Base-by-base conservation (phyloP, 2,329 filamentous ascomycete species). In the Metarhizium guizhouense region DNA sequence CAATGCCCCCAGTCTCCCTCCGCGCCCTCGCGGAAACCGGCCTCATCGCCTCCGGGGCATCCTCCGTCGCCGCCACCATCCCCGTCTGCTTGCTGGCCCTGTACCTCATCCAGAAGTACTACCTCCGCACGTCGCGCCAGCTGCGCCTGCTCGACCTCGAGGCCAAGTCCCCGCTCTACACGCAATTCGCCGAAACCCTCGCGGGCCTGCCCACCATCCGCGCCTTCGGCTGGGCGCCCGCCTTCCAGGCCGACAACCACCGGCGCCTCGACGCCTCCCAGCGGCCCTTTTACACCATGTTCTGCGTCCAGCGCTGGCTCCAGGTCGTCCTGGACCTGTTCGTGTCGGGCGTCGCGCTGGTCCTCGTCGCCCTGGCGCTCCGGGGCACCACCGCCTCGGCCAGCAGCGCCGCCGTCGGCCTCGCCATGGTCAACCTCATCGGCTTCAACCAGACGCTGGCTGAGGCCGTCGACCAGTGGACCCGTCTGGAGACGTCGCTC, bases 71-170 rank as follows among this genome's bases (percentile, higher is more conserved):
- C 0, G 70, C 72, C 4, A 68, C 70, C 5, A 70, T 78, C 51
- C 76, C 77, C 0, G 56, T 74, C 1, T 68, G 74, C 2, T 62
- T 77, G 25, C 54, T 70, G 7, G 65, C 68, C 0, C 58, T 77
- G 1, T 79, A 75, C 56, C 51, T 72, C 1, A 65, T 80, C 6
- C 77, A 80, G 54, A 75, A 72, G 52, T 70, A 74, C 56, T 82
- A 81, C 59, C 69, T 82, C 3, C 70, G 75, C 1, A 81, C 79
- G 0, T 80, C 77, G 0, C 72, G 77, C 0, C 78, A 80, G 60
- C 63, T 82, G 30, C 70, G 79, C 13, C 70, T 77, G 6, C 66
- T 81, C 2, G 79, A 82, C 52, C 65, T 82, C 0, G 79, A 82
- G 61, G 68, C 72, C 29, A 75, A 76, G 56, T 71, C 72, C 0